Evolutionary conservation across 257 asterid species (phyloP).

Genomic region (Petrea volubilis): DNA sequence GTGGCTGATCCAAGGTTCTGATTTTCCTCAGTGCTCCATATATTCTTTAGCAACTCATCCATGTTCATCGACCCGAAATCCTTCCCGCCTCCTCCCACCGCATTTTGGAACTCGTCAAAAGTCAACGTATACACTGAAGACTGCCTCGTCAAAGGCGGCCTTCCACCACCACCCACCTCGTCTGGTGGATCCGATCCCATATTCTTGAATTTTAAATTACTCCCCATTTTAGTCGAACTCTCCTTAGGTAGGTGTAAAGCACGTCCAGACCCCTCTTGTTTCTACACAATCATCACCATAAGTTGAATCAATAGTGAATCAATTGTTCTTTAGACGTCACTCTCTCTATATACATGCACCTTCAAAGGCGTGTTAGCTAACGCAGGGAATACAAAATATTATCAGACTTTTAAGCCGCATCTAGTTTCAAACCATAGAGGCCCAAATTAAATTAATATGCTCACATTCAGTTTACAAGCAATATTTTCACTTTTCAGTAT

Average conservation of each 20-base stretch:
- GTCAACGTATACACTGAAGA: slow-evolving; percentile 78
- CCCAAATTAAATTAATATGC: neutral
- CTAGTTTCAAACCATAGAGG: neutral
- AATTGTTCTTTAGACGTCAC: neutral
- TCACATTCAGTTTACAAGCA: neutral
- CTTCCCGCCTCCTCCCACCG: slow-evolving; percentile 65
- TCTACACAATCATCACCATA: slow-evolving; percentile 27
- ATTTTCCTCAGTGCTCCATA: slow-evolving; percentile 95
- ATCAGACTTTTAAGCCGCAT: neutral
- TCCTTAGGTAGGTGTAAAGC: neutral
- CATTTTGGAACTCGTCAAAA: slow-evolving; percentile 82
- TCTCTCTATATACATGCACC: slow-evolving; percentile 16
- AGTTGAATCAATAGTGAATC: slow-evolving; percentile 22
- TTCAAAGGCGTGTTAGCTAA: neutral
- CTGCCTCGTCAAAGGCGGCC: slow-evolving; percentile 60
- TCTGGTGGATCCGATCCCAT: slow-evolving; percentile 45
- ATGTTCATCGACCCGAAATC: slow-evolving; percentile 98
- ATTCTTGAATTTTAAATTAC: slow-evolving; percentile 68
- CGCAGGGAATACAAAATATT: neutral
- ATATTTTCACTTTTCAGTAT: neutral
- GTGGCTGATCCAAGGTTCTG: slow-evolving; percentile 51
- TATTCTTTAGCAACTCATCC: slow-evolving; percentile 92
- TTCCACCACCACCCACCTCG: slow-evolving; percentile 51
- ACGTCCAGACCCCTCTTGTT: slow-evolving; percentile 31
- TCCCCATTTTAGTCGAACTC: slow-evolving; percentile 51